A percentile compares a stretch with the other conserved stretches of the same genome.
Conservation (phyloP, 2,329 filamentous ascomycete genomes). For the Graphiopsis chlorocephala region DNA sequence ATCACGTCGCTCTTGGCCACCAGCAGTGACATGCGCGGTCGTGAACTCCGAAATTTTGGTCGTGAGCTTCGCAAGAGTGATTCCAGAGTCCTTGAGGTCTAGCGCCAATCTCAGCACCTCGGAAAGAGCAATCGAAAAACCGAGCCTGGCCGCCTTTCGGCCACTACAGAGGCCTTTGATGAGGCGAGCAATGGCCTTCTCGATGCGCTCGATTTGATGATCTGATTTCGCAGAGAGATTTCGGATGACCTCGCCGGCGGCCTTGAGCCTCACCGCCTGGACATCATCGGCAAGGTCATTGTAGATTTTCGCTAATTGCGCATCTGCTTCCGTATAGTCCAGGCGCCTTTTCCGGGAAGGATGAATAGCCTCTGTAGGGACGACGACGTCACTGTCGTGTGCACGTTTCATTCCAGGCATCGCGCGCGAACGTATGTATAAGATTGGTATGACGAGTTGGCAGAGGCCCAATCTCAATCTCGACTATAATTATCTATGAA, state of each 20-base stretch:
- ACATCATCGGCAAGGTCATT: conserved; percentile 48
- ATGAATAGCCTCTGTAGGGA: conserved; percentile 24
- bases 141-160: conserved; percentile 80
- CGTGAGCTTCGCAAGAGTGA: conserved; percentile 44
- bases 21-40: conserved; percentile 50
- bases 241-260: conserved; percentile 45
- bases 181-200: conserved; percentile 50
- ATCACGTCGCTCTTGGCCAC: conserved; percentile 77
- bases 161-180: conserved; percentile 88
- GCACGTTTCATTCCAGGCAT: conserved; percentile 23
- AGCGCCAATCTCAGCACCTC: conserved; percentile 72
- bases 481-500: neutral
- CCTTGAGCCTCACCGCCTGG: conserved; percentile 42
- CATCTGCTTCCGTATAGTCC: conserved; percentile 39
- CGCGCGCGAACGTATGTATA: neutral
- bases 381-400: conserved; percentile 20
- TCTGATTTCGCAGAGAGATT: conserved; percentile 40
- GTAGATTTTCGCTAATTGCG: conserved; percentile 46
- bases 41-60: conserved; percentile 54
- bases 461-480: neutral
- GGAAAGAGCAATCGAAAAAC: conserved; percentile 84
- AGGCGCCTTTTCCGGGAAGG: conserved; percentile 33
- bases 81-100: conserved; percentile 12
- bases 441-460: conserved; percentile 13
- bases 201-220: conserved; percentile 38